A percentile compares a stretch with the other conserved stretches of the same genome.
phyloP scores from a whole-genome alignment of 345 rosid genomes.

The Brassica carinata region DNA sequence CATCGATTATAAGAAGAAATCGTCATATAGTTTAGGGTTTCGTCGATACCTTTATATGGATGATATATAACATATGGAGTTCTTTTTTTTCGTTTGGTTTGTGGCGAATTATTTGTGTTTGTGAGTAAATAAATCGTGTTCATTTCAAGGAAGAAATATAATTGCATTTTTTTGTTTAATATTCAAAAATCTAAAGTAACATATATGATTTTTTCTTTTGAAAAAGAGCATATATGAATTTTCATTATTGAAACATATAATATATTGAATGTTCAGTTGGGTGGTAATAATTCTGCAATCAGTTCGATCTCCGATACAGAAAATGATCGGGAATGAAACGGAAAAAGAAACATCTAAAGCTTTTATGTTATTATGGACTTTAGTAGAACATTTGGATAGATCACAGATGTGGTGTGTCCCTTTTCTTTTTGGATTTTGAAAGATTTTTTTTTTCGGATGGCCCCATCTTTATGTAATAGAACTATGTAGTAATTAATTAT shows the following conservation, averaged over 20 bases:
- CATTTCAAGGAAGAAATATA: neutral
- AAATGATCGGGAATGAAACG: neutral
- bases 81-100: neutral
- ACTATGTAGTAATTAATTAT: neutral
- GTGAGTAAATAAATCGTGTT: slow-evolving; percentile 8
- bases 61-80: neutral
- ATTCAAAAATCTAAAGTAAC: too few species aligned
- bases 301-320: neutral
- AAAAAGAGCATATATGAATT: too few species aligned
- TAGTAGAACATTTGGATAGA: neutral
- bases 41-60: slow-evolving; percentile 16
- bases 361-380: slow-evolving; percentile 14
- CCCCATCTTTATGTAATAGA: neutral
- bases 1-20: slow-evolving; percentile 3
- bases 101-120: neutral
- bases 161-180: too few species aligned
- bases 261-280: neutral
- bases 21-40: slow-evolving; percentile 35
- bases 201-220: too few species aligned
- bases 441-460: neutral
- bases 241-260: neutral
- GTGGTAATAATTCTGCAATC: slow-evolving; percentile 1
- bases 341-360: neutral
- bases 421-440: neutral
- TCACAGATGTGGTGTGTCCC: neutral